phyloP scores from a whole-genome alignment of 768 basidiomycete species.

The Serendipita indica region DNA sequence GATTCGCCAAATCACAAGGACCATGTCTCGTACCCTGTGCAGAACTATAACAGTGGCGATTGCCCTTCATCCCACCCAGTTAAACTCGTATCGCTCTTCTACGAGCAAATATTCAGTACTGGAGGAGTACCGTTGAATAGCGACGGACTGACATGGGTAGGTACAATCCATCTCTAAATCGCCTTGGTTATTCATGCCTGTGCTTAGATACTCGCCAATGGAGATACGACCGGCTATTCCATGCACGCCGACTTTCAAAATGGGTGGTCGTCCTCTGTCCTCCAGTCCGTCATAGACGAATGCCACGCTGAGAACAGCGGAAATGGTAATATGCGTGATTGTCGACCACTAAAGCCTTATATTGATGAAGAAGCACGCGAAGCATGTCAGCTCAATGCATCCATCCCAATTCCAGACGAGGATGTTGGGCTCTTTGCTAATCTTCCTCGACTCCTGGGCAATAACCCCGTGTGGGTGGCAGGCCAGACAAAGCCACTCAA shows the following conservation, averaged over 20 bases:
- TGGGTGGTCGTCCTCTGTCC: slow-evolving; percentile 39
- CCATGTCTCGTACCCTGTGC: slow-evolving; percentile 25
- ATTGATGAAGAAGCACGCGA: not conserved
- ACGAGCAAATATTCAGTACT: not conserved
- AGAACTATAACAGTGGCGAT: slow-evolving; percentile 13
- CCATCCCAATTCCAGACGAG: not conserved
- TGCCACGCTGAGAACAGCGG: slow-evolving; percentile 21
- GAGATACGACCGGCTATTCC: slow-evolving; percentile 50
- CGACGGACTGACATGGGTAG: not conserved
- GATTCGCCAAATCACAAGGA: slow-evolving; percentile 27
- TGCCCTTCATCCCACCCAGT: slow-evolving; percentile 16
- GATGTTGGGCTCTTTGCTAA: not conserved
- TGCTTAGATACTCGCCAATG: slow-evolving; percentile 27
- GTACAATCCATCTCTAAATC: not conserved
- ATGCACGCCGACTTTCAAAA: slow-evolving; percentile 45
- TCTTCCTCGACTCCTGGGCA: not conserved
- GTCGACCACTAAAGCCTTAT: not conserved
- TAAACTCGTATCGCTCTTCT: slow-evolving; percentile 12
- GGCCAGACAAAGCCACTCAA: not conserved
- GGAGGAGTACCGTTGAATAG: not conserved
- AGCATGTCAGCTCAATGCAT: not conserved
- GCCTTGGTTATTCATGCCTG: not conserved
- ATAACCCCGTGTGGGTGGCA: not conserved
- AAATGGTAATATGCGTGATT: slow-evolving; percentile 1
- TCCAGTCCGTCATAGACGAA: slow-evolving; percentile 39